These are phyloP conservation scores for Dalbergia cultrata DNA, from an alignment of 306 rosid species.

Conservation along the genomic window DNA sequence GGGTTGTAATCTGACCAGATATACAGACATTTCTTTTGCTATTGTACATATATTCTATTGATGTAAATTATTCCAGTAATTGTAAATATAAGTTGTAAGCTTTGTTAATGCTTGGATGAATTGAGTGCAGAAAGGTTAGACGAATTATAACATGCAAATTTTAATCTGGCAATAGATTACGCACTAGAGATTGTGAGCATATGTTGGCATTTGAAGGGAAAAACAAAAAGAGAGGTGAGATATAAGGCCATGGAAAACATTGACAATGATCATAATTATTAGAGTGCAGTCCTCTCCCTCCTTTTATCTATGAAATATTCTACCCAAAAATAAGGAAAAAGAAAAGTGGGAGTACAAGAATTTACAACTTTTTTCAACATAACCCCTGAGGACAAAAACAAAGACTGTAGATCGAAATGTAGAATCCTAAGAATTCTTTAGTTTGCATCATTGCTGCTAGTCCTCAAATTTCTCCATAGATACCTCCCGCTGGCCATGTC, in stretches of 20 bases:
- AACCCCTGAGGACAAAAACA: not conserved
- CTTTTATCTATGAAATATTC: slow-evolving; percentile 31
- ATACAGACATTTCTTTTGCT: not conserved
- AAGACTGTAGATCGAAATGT: not conserved
- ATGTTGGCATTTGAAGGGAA: not conserved
- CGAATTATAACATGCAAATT: not conserved
- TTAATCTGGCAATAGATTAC: not conserved
- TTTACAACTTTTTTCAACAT: not conserved
- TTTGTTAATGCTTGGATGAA: too few species aligned
- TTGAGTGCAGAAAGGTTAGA: too few species aligned
- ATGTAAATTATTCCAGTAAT: not conserved
- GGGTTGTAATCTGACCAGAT: not conserved
- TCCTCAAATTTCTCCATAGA: slow-evolving; percentile 75
- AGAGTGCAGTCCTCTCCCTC: slow-evolving; percentile 4
- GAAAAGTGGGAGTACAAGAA: slow-evolving; percentile 11
- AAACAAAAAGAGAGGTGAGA: not conserved
- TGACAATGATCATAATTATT: slow-evolving; percentile 5
- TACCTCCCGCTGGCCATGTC: slow-evolving; percentile 91
- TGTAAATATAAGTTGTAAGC: too few species aligned
- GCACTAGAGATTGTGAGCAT: not conserved
- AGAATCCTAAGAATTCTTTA: slow-evolving; percentile 36
- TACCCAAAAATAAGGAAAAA: slow-evolving; percentile 17
- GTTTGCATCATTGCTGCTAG: slow-evolving; percentile 40
- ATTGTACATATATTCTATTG: not conserved
- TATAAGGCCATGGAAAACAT: not conserved